A percentile compares a stretch with the other conserved stretches of the same genome.
Evolutionary conservation across 768 basidiomycete genomes (phyloP).

Genomic region (Suillus ampliporus): DNA sequence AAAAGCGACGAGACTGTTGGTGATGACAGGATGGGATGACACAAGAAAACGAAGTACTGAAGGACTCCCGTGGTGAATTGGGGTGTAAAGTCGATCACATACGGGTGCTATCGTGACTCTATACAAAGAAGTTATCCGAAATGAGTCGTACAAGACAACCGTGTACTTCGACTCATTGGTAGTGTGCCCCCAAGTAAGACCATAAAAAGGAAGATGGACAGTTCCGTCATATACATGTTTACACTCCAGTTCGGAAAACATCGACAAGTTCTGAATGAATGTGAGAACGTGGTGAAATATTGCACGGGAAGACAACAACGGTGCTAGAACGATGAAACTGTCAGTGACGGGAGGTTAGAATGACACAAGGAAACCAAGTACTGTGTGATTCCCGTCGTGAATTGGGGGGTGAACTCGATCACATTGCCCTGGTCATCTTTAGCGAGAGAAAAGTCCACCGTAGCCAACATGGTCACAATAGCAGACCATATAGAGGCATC

Average conservation of each 20-base stretch:
- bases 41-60: too few species aligned
- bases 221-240: too few species aligned
- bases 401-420: constrained; percentile 10
- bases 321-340: neutral
- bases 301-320: neutral
- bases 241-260: neutral
- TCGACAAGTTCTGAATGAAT: neutral
- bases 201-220: too few species aligned
- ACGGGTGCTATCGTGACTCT: too few species aligned
- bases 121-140: too few species aligned
- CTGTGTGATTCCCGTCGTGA: neutral
- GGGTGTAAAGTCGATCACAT: too few species aligned
- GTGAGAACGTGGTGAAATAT: neutral
- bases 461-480: constrained; percentile 13
- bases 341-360: neutral
- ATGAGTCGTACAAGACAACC: too few species aligned
- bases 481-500: constrained; percentile 14
- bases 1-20: too few species aligned
- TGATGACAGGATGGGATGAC: too few species aligned
- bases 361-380: neutral
- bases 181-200: too few species aligned
- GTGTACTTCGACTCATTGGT: too few species aligned
- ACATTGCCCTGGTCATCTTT: constrained; percentile 12
- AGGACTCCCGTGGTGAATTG: too few species aligned
- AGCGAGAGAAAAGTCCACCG: constrained; percentile 2